Conservation (phyloP, 805 yeast genomes). For the Candida palmyrensis region DNA sequence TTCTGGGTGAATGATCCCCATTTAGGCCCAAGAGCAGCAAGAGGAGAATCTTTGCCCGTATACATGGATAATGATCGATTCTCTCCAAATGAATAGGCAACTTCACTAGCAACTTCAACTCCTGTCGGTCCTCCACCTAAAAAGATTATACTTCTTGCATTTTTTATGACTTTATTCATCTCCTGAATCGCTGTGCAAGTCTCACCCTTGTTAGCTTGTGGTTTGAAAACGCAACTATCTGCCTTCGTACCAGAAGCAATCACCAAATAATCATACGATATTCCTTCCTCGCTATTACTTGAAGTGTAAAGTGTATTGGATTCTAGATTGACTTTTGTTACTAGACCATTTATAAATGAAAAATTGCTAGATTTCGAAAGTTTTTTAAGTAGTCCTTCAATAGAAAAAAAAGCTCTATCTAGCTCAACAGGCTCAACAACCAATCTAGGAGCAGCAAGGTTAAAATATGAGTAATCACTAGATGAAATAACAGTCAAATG, state of each 20-base stretch:
- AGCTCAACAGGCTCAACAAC: slow-evolving; percentile 18
- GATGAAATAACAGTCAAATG: slow-evolving; percentile 23
- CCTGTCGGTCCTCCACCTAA: slow-evolving; percentile 37
- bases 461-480: slow-evolving; percentile 19
- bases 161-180: slow-evolving; percentile 11
- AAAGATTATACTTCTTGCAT: slow-evolving; percentile 25
- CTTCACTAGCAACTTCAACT: slow-evolving; percentile 34
- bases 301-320: slow-evolving; percentile 11
- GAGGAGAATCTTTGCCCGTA: slow-evolving; percentile 18
- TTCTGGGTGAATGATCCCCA: slow-evolving; percentile 10
- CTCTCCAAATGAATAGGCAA: slow-evolving; percentile 16
- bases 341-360: slow-evolving; percentile 21
- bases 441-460: slow-evolving; percentile 27
- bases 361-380: slow-evolving; percentile 10
- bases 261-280: slow-evolving; percentile 26
- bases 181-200: slow-evolving; percentile 13
- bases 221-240: slow-evolving; percentile 19
- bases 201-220: slow-evolving; percentile 12
- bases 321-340: slow-evolving; percentile 19
- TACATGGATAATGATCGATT: slow-evolving; percentile 19
- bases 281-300: slow-evolving; percentile 1
- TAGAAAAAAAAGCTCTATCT: slow-evolving; percentile 13
- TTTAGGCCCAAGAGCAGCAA: slow-evolving; percentile 10
- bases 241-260: slow-evolving; percentile 30
- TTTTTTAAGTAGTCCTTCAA: slow-evolving; percentile 14